Percentiles rank a stretch among this genome's conserved stretches.
Conservation (phyloP, 2,329 filamentous ascomycete genomes). For the Aureobasidium sp. region DNA sequence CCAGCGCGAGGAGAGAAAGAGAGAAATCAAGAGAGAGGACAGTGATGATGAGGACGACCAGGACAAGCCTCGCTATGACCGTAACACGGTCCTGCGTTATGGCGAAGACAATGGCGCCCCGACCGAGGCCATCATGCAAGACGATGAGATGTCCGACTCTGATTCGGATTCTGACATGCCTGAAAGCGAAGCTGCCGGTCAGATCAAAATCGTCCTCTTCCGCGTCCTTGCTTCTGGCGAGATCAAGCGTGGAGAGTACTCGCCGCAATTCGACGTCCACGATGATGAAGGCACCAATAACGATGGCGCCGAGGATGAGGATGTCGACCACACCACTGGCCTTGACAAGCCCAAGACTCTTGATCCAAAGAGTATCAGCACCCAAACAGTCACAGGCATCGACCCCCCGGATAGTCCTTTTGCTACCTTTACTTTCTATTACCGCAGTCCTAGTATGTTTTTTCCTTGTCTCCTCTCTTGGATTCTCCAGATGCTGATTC, state of each 20-base stretch:
- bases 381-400: slow-evolving; percentile 97
- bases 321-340: slow-evolving; percentile 93
- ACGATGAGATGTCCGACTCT: slow-evolving; percentile 64
- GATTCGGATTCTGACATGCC: slow-evolving; percentile 75
- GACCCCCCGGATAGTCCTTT: slow-evolving; percentile 95
- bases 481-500: neutral
- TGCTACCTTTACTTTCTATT: slow-evolving; percentile 95
- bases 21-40: slow-evolving; percentile 64
- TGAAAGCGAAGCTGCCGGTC: slow-evolving; percentile 82
- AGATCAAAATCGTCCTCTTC: slow-evolving; percentile 97
- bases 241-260: slow-evolving; percentile 97
- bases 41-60: slow-evolving; percentile 41
- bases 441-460: slow-evolving; percentile 82
- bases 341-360: slow-evolving; percentile 95
- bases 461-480: neutral
- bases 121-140: slow-evolving; percentile 61
- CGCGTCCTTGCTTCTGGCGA: slow-evolving; percentile 91
- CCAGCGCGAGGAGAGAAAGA: slow-evolving; percentile 71
- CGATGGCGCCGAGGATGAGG: slow-evolving; percentile 53
- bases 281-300: slow-evolving; percentile 66
- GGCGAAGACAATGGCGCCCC: slow-evolving; percentile 68
- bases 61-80: slow-evolving; percentile 33
- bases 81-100: slow-evolving; percentile 65
- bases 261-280: slow-evolving; percentile 92
- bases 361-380: slow-evolving; percentile 95